Conservation (phyloP, 2,329 filamentous ascomycete genomes). For the Pezicula rhizophila region DNA sequence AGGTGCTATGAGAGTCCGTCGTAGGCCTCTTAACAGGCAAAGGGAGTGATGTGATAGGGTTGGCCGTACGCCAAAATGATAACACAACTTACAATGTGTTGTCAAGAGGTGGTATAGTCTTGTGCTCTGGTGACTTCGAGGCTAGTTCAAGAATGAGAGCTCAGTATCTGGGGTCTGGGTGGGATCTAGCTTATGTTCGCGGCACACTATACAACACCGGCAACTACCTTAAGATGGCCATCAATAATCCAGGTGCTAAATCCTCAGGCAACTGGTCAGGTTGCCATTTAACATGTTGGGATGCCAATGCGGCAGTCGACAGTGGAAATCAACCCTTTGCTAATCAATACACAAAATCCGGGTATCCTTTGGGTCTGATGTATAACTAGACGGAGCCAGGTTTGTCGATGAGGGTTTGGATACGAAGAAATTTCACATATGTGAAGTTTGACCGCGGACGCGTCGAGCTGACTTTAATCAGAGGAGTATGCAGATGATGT, state of each 20-base stretch:
- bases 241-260: slow-evolving; percentile 43
- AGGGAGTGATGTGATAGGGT: neutral
- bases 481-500: slow-evolving; percentile 59
- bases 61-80: neutral
- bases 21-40: neutral
- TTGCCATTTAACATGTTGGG: slow-evolving; percentile 61
- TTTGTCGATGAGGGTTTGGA: slow-evolving; percentile 65
- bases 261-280: slow-evolving; percentile 55
- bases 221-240: slow-evolving; percentile 47
- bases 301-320: slow-evolving; percentile 50
- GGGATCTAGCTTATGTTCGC: slow-evolving; percentile 56
- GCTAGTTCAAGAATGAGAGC: slow-evolving; percentile 50
- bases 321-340: slow-evolving; percentile 52
- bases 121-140: slow-evolving; percentile 55
- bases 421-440: slow-evolving; percentile 60
- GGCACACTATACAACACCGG: slow-evolving; percentile 62
- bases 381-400: slow-evolving; percentile 51
- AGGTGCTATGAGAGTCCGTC: slow-evolving; percentile 31
- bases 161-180: slow-evolving; percentile 49
- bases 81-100: neutral
- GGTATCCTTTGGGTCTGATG: slow-evolving; percentile 62
- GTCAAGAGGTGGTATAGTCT: slow-evolving; percentile 29
- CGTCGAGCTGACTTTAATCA: slow-evolving; percentile 43
- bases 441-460: slow-evolving; percentile 53
- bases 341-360: slow-evolving; percentile 64